These are phyloP conservation scores for Iberis amara DNA, from an alignment of 441 rosid genomes.

Conservation along the genomic window DNA sequence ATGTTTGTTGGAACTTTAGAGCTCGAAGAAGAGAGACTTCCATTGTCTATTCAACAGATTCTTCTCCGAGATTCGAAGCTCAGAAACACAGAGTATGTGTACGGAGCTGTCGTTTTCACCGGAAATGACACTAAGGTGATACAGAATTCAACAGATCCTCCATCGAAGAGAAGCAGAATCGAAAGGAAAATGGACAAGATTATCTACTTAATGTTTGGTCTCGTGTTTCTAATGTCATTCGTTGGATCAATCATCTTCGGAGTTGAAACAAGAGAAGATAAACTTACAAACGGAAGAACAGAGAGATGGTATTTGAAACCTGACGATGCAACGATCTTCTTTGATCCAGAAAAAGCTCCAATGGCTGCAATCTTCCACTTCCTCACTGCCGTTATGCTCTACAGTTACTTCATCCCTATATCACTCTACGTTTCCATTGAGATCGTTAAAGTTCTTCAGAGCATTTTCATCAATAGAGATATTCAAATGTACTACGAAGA, in stretches of 20 bases:
- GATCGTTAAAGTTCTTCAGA: conserved; percentile 62
- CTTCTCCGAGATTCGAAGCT: conserved; percentile 64
- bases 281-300: conserved; percentile 37
- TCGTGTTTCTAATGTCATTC: conserved; percentile 36
- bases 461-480: conserved; percentile 60
- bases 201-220: conserved; percentile 45
- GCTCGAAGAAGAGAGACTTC: conserved; percentile 39
- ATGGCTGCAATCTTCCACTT: conserved; percentile 46
- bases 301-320: conserved; percentile 64
- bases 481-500: conserved; percentile 58
- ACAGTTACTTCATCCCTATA: conserved; percentile 50
- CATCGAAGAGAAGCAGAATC: conserved; percentile 56
- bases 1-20: conserved; percentile 51
- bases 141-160: conserved; percentile 58
- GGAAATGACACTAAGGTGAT: conserved; percentile 68
- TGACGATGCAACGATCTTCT: conserved; percentile 35
- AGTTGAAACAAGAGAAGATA: conserved; percentile 41
- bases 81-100: conserved; percentile 53
- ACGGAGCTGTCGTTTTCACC: conserved; percentile 61
- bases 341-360: conserved; percentile 42
- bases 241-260: conserved; percentile 59
- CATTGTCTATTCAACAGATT: conserved; percentile 57
- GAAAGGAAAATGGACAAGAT: conserved; percentile 62
- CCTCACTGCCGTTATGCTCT: conserved; percentile 47
- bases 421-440: conserved; percentile 61